These are phyloP conservation scores for Mrakia frigida DNA, from an alignment of 768 basidiomycete species.

Conservation along the genomic window DNA sequence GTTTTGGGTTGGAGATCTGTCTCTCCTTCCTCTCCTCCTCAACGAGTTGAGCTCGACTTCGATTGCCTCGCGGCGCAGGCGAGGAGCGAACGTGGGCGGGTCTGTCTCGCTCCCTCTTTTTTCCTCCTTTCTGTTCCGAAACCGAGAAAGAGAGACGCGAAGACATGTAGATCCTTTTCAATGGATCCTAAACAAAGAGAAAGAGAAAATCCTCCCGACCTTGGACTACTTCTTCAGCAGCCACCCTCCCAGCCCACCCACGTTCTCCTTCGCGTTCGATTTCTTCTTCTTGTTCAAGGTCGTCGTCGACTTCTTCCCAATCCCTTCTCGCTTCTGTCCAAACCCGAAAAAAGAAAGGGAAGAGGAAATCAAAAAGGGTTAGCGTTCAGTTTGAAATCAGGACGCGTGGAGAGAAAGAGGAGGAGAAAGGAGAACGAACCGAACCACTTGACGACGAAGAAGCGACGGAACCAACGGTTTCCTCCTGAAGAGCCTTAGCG, in stretches of 20 bases:
- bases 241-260: conserved; percentile 8
- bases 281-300: neutral
- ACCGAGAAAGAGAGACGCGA: too few relatives aligned
- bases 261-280: conserved; percentile 7
- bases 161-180: too few relatives aligned
- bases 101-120: too few relatives aligned
- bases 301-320: neutral
- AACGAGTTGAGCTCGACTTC: too few relatives aligned
- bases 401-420: neutral
- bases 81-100: too few relatives aligned
- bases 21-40: too few relatives aligned
- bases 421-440: neutral
- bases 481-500: conserved; percentile 15
- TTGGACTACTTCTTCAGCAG: conserved; percentile 1
- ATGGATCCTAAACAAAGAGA: too few relatives aligned
- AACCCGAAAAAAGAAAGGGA: neutral
- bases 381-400: neutral
- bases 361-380: too few relatives aligned
- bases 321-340: conserved; percentile 2
- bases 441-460: neutral
- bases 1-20: too few relatives aligned
- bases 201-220: neutral
- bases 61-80: too few relatives aligned
- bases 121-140: too few relatives aligned
- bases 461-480: neutral